Percentiles rank a stretch among this genome's conserved stretches.
These are phyloP conservation scores for Alternaria infectoria DNA, from an alignment of 2,329 filamentous ascomycete genomes.

Conservation along the genomic window DNA sequence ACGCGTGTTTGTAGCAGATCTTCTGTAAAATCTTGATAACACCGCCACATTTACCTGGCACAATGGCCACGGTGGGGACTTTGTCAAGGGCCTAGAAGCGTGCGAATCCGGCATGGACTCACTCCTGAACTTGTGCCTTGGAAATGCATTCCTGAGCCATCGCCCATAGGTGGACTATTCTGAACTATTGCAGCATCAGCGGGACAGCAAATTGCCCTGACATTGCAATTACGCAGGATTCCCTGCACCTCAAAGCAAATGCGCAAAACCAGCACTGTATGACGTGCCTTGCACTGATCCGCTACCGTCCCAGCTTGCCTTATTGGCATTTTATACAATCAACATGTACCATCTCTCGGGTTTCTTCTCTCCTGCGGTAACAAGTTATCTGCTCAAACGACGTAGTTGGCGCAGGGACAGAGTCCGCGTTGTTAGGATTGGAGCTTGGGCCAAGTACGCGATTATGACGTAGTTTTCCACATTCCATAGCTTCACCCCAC, in stretches of 20 bases:
- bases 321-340: neutral
- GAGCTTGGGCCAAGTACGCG: slow-evolving; percentile 10
- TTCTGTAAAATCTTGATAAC: slow-evolving; percentile 3
- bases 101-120: slow-evolving; percentile 9
- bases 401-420: neutral
- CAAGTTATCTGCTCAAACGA: neutral
- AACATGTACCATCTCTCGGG: neutral
- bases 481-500: slow-evolving; percentile 11
- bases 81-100: slow-evolving; percentile 19
- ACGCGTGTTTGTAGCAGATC: slow-evolving; percentile 1
- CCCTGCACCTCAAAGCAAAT: neutral
- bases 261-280: neutral
- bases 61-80: slow-evolving; percentile 7
- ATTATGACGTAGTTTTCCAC: slow-evolving; percentile 17
- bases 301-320: neutral
- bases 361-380: neutral
- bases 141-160: slow-evolving; percentile 14
- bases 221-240: neutral
- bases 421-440: neutral
- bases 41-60: slow-evolving; percentile 27
- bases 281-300: slow-evolving; percentile 5
- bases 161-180: slow-evolving; percentile 18
- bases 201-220: slow-evolving; percentile 7
- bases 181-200: neutral
- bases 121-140: neutral